These are phyloP conservation scores for Colletotrichum simmondsii DNA, from an alignment of 2,329 filamentous ascomycete species.

Conservation along the genomic window DNA sequence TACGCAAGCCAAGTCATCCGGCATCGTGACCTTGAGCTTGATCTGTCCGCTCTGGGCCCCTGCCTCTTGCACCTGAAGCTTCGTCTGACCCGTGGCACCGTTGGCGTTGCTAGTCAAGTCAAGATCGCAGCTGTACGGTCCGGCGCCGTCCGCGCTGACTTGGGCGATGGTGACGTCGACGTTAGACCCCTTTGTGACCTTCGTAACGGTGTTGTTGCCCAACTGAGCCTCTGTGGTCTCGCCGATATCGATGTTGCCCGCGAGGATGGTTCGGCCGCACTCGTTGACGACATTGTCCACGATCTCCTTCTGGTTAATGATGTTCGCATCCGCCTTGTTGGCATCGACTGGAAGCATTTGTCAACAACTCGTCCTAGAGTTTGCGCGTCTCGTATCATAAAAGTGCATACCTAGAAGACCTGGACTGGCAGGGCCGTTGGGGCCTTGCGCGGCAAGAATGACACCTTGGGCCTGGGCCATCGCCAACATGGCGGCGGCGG, in stretches of 20 bases:
- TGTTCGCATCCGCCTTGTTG: slow-evolving; percentile 72
- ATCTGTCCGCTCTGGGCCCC: slow-evolving; percentile 66
- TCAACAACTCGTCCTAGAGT: slow-evolving; percentile 55
- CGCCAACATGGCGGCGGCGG: slow-evolving; percentile 46
- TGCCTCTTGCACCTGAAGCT: slow-evolving; percentile 63
- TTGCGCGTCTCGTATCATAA: slow-evolving; percentile 47
- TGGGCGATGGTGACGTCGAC: slow-evolving; percentile 64
- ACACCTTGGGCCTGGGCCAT: slow-evolving; percentile 57
- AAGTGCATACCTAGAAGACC: slow-evolving; percentile 55
- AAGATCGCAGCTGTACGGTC: slow-evolving; percentile 65
- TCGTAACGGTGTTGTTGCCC: slow-evolving; percentile 56
- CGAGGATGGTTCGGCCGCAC: slow-evolving; percentile 70
- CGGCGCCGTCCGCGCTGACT: slow-evolving; percentile 63
- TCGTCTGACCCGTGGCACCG: slow-evolving; percentile 56
- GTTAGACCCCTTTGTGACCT: slow-evolving; percentile 57
- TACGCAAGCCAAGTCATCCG: slow-evolving; percentile 58
- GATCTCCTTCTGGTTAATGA: slow-evolving; percentile 69
- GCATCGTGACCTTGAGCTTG: slow-evolving; percentile 65
- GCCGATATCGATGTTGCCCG: slow-evolving; percentile 71
- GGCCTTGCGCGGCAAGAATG: slow-evolving; percentile 58
- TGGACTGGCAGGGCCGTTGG: slow-evolving; percentile 54
- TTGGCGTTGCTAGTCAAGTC: slow-evolving; percentile 58
- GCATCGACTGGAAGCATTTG: slow-evolving; percentile 71
- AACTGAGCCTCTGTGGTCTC: slow-evolving; percentile 65
- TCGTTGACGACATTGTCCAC: slow-evolving; percentile 63